Evolutionary conservation across 495 filamentous ascomycete genomes (phyloP).

Genomic region (Cercophora samala): DNA sequence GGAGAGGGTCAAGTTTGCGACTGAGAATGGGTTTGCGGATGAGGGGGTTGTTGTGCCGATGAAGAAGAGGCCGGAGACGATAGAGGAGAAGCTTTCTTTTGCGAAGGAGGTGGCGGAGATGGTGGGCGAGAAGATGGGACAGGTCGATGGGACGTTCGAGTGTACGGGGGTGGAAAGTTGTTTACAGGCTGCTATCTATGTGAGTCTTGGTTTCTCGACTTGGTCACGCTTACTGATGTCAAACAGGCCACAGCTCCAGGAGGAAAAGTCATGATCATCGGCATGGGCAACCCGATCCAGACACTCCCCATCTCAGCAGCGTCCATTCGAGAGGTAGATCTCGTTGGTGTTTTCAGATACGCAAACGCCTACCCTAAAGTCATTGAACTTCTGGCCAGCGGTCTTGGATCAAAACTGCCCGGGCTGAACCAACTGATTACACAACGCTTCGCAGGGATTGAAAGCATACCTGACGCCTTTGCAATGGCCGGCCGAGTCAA

Average conservation of each 20-base stretch:
- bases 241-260: slow-evolving; percentile 65
- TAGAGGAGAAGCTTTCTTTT: slow-evolving; percentile 58
- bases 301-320: slow-evolving; percentile 83
- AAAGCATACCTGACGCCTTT: slow-evolving; percentile 45
- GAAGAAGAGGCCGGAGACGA: slow-evolving; percentile 51
- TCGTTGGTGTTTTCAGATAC: slow-evolving; percentile 89
- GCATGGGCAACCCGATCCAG: slow-evolving; percentile 91
- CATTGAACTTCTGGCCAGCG: slow-evolving; percentile 66
- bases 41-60: slow-evolving; percentile 58
- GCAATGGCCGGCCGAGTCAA: slow-evolving; percentile 52
- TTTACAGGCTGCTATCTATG: slow-evolving; percentile 84
- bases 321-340: slow-evolving; percentile 84
- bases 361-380: slow-evolving; percentile 76
- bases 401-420: slow-evolving; percentile 39
- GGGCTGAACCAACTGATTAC: slow-evolving; percentile 67
- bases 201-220: slow-evolving; percentile 27
- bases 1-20: slow-evolving; percentile 68
- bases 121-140: slow-evolving; percentile 49
- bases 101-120: slow-evolving; percentile 58
- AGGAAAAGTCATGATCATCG: slow-evolving; percentile 79
- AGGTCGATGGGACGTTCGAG: slow-evolving; percentile 81
- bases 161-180: slow-evolving; percentile 89
- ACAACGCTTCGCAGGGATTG: slow-evolving; percentile 55
- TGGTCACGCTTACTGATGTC: neutral
- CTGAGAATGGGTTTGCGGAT: slow-evolving; percentile 64